These are phyloP conservation scores for Bryoglossum gracile DNA, from an alignment of 495 filamentous ascomycete genomes.

Conservation along the genomic window DNA sequence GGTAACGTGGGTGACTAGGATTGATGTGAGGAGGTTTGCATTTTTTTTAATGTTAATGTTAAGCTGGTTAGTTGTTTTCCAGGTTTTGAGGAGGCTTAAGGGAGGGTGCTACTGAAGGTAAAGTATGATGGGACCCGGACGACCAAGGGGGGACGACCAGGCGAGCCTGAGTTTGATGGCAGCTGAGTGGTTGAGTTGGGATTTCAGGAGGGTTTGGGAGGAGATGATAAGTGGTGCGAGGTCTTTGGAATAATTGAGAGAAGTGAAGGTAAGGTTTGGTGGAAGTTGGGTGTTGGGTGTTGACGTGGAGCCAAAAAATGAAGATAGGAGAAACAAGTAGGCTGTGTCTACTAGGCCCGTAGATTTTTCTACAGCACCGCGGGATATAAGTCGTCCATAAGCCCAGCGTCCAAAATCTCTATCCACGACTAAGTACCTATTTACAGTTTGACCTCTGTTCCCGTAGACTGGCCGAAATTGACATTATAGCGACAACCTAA, in stretches of 20 bases:
- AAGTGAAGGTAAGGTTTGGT: too few species aligned
- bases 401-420: too few species aligned
- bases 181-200: slow-evolving; percentile 16
- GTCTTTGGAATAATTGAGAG: slow-evolving; percentile 1
- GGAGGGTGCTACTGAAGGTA: neutral
- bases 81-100: neutral
- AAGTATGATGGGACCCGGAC: slow-evolving; percentile 20
- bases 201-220: slow-evolving; percentile 2
- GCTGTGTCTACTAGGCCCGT: too few species aligned
- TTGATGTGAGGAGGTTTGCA: slow-evolving; percentile 32
- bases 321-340: too few species aligned
- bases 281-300: neutral
- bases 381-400: too few species aligned
- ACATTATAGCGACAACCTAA: too few species aligned
- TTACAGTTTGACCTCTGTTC: too few species aligned
- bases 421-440: too few species aligned
- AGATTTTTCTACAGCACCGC: too few species aligned
- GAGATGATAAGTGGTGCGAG: slow-evolving; percentile 3
- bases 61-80: slow-evolving; percentile 30
- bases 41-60: slow-evolving; percentile 39
- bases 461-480: too few species aligned
- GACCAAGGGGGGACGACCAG: slow-evolving; percentile 17
- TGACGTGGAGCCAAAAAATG: neutral
- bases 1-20: slow-evolving; percentile 31
- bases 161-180: slow-evolving; percentile 11